Conservation (phyloP, 1,284 basidiomycete genomes). For the Golubevia pallescens region DNA sequence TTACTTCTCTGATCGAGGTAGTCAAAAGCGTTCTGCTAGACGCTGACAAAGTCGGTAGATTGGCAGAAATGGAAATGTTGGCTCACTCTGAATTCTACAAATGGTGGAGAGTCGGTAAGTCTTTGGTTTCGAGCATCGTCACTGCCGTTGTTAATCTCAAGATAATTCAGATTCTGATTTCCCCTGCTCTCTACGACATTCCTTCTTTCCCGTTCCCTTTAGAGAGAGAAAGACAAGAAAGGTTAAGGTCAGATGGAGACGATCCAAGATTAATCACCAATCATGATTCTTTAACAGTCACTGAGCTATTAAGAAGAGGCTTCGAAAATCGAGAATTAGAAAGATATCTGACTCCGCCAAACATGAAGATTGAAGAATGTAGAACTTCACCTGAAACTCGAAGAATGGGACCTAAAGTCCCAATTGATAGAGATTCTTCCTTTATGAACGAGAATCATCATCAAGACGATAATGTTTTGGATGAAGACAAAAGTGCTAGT, state of each 20-base stretch:
- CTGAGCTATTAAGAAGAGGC: slow-evolving; percentile 15
- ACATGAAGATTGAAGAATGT: background rate
- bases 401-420: background rate
- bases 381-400: background rate
- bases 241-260: slow-evolving; percentile 6
- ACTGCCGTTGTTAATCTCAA: background rate
- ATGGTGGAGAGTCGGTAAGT: slow-evolving; percentile 20
- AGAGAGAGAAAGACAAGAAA: slow-evolving; percentile 22
- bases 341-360: slow-evolving; percentile 9
- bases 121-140: background rate
- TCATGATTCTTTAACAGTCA: slow-evolving; percentile 19
- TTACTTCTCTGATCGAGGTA: background rate
- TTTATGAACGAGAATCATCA: background rate
- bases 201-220: background rate
- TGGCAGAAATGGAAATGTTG: slow-evolving; percentile 12
- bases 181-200: too few relatives aligned
- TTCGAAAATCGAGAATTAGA: slow-evolving; percentile 16
- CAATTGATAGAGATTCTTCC: background rate
- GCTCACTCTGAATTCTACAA: slow-evolving; percentile 21
- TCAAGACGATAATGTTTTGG: background rate
- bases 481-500: background rate
- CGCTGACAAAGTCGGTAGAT: background rate
- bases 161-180: background rate
- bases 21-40: background rate
- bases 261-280: slow-evolving; percentile 1